Base-by-base conservation (phyloP, 2,329 filamentous ascomycete genomes). In the Fusarium nanum region DNA sequence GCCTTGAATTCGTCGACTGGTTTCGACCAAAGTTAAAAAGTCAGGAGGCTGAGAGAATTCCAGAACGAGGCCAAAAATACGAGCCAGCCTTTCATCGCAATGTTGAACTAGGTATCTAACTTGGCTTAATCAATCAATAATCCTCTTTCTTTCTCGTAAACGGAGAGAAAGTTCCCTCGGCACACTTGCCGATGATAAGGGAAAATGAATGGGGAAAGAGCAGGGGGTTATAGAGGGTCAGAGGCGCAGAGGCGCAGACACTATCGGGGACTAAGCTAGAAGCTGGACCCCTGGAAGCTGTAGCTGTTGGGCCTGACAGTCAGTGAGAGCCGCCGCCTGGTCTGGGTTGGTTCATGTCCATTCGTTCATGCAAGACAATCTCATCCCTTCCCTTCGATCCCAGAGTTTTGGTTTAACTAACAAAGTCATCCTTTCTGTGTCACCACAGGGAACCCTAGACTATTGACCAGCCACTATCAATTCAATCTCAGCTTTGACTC, bases 161-260 rank as follows among this genome's bases (percentile, higher is more conserved):
- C 49, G 40, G 49, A 53, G 23, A 13, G 32, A 27, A 42, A 53
- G 34, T 42, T 28, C 20, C 22, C 34, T 64, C 61, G 61, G 61
- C 61, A 64, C 41, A 32, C 22, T 68, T 60, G 57, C 61, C 62
- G 54, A 41, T 56, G 59, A 70, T 68, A 68, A 65, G 48, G 44
- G 54, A 70, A 70, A 68, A 60, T 67, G 57, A 42, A 37, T 37
- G 34, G 45, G 54, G 50, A 67, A 70, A 44, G 48, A 28, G 16
- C 49, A 53, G 49, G 47, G 46, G 34, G n/a, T 7, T 8, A 11
- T 6, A 28, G 49, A 42, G 32, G 34, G 16, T 20, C 67, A 70
- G 68, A 57, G 63, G 57, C 63, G 58, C 67, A 70, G 68, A 57
- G 63, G 57, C 63, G 58, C 68, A 70, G 67, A 48, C 58, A 45